phyloP scores from a whole-genome alignment of 1,284 basidiomycete species.

The Cerioporus squamosus region DNA sequence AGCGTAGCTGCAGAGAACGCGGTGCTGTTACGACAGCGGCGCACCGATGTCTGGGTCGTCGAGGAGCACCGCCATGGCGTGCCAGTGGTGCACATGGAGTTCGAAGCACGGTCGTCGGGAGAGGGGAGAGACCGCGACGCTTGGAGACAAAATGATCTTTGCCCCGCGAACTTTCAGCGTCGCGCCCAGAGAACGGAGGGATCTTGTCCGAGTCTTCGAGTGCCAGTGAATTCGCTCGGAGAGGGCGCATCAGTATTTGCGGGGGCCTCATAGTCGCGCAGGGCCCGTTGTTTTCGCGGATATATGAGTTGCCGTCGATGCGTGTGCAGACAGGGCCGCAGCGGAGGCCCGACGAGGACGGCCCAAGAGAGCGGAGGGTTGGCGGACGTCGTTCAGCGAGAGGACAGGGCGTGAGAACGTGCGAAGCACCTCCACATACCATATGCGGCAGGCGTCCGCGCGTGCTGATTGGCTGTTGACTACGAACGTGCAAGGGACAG shows the following conservation, averaged over 20 bases:
- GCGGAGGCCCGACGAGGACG: not conserved
- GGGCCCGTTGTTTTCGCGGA: not conserved
- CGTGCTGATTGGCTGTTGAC: slow-evolving; percentile 25
- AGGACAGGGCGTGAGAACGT: slow-evolving; percentile 19
- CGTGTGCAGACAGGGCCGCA: too few relatives aligned
- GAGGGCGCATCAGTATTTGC: not conserved
- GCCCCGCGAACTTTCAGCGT: not conserved
- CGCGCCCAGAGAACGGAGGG: too few relatives aligned
- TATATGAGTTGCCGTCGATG: not conserved
- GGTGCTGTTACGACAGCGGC: too few relatives aligned
- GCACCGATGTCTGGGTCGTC: too few relatives aligned
- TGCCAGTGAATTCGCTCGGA: too few relatives aligned
- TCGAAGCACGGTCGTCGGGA: slow-evolving; percentile 16
- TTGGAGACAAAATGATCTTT: not conserved
- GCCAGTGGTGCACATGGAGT: slow-evolving; percentile 1
- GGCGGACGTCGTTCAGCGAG: not conserved
- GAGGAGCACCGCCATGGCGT: not conserved
- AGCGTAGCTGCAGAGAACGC: too few relatives aligned
- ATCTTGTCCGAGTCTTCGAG: too few relatives aligned
- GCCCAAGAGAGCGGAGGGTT: not conserved
- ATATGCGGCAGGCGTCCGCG: slow-evolving; percentile 1
- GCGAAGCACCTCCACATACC: slow-evolving; percentile 7
- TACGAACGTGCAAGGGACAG: slow-evolving; percentile 34
- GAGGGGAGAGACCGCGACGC: not conserved
- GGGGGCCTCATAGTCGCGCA: too few relatives aligned